Base-by-base conservation (phyloP, 352 stramenopile genomes). In the Phytophthora vignae region DNA sequence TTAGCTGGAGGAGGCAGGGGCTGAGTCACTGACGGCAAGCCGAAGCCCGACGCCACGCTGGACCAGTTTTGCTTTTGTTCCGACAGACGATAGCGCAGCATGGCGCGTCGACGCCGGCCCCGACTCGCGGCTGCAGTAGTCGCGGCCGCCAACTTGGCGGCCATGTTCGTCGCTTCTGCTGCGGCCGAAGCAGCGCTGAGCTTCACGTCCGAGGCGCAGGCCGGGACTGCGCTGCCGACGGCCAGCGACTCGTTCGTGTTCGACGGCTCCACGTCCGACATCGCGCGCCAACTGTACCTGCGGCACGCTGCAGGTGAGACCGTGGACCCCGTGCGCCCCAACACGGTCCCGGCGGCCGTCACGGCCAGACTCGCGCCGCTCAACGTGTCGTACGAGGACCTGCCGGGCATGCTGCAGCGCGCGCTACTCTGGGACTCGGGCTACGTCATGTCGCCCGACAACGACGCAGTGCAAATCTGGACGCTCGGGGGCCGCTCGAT, bases 401-500 rank as follows among this genome's bases (percentile, higher is more conserved):
- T 83, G 22, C 73, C 73, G 2, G 74, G 71, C 29, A 56, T 79
- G 11, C 48, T 79, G 31, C 78, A 85, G 52, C 64, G 71, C 38
- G 78, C 78, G 0, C 12, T 85, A 17, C 60, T 85, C 0, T 85
- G 78, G 78, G 78, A 85, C 40, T 66, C 62, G 1, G 78, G 78
- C 19, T 81, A 71, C 46, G 73, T 66, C 9, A 69, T 81, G 17
- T 72, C 73, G 17, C 61, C 69, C 0, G 55, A 78, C 31, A 74
- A 79, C 44, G 60, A 74, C 19, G 64, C 69, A 7, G 69, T 77
- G 58, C 69, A 81, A 55, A 69, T 80, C 27, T 79, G 68, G 55
- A 81, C 77, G n/a, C 56, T 78, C 3, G 67, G 60, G 38, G 73
- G 71, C 11, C 17, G 62, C 17, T 67, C 67, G 6, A 82, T 79